Conservation (phyloP, 2,329 filamentous ascomycete genomes). For the Atkinsonella hypoxylon region DNA sequence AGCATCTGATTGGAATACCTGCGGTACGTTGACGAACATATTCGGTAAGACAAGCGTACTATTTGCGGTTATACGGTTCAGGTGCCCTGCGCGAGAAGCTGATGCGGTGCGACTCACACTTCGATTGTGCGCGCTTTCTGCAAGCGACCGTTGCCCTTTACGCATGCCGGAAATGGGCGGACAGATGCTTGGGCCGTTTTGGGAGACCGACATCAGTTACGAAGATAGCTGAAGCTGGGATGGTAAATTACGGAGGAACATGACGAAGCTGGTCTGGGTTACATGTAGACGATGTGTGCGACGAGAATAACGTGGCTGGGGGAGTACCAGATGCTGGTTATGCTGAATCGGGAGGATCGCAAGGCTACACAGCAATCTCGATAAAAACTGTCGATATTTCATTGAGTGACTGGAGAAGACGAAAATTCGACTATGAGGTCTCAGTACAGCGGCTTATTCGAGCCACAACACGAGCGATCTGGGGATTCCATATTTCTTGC, state of each 20-base stretch:
- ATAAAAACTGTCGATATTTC: background rate
- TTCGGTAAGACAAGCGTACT: background rate
- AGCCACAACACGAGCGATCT: too few species aligned
- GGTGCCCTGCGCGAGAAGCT: background rate
- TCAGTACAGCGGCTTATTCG: too few species aligned
- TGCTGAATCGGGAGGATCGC: slow-evolving; percentile 1
- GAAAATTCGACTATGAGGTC: too few species aligned
- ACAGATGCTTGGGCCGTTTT: too few species aligned
- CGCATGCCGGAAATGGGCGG: too few species aligned
- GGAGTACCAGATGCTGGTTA: slow-evolving; percentile 3
- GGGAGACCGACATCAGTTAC: too few species aligned
- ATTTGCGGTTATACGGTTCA: background rate
- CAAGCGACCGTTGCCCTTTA: too few species aligned
- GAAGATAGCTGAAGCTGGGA: background rate
- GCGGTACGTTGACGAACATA: background rate
- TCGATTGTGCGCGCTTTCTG: background rate
- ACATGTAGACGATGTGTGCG: slow-evolving; percentile 1
- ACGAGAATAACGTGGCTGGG: slow-evolving; percentile 4
- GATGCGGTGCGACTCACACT: background rate
- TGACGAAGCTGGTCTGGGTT: background rate
- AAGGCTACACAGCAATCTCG: background rate
- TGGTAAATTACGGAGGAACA: background rate
- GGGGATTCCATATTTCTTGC: too few species aligned
- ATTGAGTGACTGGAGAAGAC: background rate
- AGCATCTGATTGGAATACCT: background rate